Evolutionary conservation across 768 basidiomycete genomes (phyloP), one percentile per base, ranked within the genome.

Genomic region (Amanita rimosa): DNA sequence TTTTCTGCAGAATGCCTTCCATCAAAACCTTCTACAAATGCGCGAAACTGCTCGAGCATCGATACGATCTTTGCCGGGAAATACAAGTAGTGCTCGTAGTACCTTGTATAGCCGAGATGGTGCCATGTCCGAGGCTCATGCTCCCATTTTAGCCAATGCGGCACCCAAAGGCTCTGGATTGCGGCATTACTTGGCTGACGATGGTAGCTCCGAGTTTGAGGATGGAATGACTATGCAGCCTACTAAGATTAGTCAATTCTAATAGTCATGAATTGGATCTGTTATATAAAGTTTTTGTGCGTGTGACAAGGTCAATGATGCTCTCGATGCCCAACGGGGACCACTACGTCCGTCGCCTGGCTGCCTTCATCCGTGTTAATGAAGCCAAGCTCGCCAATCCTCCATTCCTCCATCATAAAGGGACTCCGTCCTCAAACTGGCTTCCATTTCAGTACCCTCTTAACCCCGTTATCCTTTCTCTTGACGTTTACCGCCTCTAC

Each of bases 401-500:
- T 67, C 59, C 51, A 31, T 45, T 13, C 67, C 56, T 40, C 55
- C 51, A 55, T 61, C 54, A 42, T 50, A 65, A 22, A 47, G 55
- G 24, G 62, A 62, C 14, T 42, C 64, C 81, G 13, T 31, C 31
- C 13, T 13, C 31, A 37, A 68, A 66, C 46, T 85, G 83, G 84
- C 75, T 84, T 53, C 67, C 66, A 45, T 57, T 61, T 42, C 57
- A 68, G 45, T 64, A 67, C n/a, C 54, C 65, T 9, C 60, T 60
- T 4, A 79, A 76, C 61, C 80, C 88, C 7, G 65, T 86, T 38
- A 64, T 81, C 19, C 78, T 93, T 51, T 60, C 75, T 4, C 71
- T 88, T 54, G 86, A 91, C 64, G 78, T 75, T 22, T 86, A 90
- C 58, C 89, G 83, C 54, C 78, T 95, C 6, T 90, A 87, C 74